These are phyloP conservation scores for Penicillium crystallinum DNA, from an alignment of 495 filamentous ascomycete genomes.

Conservation along the genomic window DNA sequence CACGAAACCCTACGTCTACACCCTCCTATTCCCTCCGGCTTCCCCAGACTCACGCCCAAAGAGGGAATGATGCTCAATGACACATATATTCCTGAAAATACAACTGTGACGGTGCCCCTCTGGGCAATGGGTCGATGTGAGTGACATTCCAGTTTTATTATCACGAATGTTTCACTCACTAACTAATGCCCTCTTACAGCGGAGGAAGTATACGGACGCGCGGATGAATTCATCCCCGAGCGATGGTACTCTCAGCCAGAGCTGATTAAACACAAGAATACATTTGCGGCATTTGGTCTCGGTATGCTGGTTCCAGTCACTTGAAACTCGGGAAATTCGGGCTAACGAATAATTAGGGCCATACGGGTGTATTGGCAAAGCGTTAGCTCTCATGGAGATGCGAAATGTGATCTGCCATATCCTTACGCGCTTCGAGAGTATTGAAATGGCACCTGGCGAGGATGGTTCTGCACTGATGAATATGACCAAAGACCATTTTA, in stretches of 20 bases:
- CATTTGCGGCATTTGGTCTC: not conserved
- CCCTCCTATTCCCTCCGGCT: constrained; percentile 22
- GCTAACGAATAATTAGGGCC: not conserved
- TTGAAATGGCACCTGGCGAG: not conserved
- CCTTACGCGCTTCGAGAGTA: not conserved
- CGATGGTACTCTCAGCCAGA: not conserved
- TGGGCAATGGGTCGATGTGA: not conserved
- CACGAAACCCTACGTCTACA: constrained; percentile 35
- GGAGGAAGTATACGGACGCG: not conserved
- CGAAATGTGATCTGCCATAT: not conserved
- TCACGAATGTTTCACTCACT: not conserved
- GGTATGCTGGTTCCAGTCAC: not conserved
- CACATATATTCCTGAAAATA: constrained; percentile 37
- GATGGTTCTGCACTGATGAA: not conserved
- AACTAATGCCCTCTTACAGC: not conserved
- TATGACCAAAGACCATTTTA: not conserved
- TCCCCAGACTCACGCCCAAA: constrained; percentile 35
- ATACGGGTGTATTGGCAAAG: not conserved
- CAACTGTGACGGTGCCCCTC: constrained; percentile 18
- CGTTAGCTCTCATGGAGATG: not conserved
- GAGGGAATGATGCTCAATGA: constrained; percentile 43
- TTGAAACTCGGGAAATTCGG: too few relatives aligned
- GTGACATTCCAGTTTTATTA: not conserved
- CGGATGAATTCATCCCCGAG: not conserved
- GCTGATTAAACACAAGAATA: not conserved